phyloP scores from a whole-genome alignment of 768 basidiomycete genomes.

The Leccinum incarnatum region DNA sequence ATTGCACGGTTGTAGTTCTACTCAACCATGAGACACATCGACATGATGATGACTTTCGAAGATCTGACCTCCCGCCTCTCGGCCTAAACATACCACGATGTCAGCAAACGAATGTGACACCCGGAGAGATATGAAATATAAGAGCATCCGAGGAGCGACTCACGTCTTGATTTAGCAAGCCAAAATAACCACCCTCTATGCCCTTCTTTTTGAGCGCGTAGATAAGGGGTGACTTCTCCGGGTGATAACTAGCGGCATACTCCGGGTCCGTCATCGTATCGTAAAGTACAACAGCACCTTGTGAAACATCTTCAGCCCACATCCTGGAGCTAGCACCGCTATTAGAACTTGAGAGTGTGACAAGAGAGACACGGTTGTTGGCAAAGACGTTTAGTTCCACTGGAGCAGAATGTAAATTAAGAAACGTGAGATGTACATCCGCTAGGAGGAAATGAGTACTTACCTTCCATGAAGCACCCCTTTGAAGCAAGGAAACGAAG shows the following conservation, averaged over 20 bases:
- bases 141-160: not conserved
- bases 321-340: conserved; percentile 7
- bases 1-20: conserved; percentile 26
- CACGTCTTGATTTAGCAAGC: conserved; percentile 22
- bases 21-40: not conserved
- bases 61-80: conserved; percentile 15
- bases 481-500: conserved; percentile 30
- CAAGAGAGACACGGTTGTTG: conserved; percentile 34
- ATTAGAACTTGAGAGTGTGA: conserved; percentile 17
- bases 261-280: conserved; percentile 26
- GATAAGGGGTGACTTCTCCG: conserved; percentile 20
- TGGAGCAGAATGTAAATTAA: not conserved
- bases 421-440: not conserved
- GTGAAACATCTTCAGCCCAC: conserved; percentile 11
- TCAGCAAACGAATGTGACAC: not conserved
- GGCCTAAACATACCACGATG: conserved; percentile 2
- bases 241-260: conserved; percentile 21
- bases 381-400: conserved; percentile 12
- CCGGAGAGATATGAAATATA: no score
- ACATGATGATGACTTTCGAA: not conserved
- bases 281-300: conserved; percentile 20
- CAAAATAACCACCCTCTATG: conserved; percentile 19
- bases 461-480: conserved; percentile 33
- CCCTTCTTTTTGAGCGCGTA: conserved; percentile 19
- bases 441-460: not conserved